Percentiles rank a stretch among this genome's conserved stretches.
Conservation (phyloP, 2,329 filamentous ascomycete genomes). For the Scleromitrula shiraiana region DNA sequence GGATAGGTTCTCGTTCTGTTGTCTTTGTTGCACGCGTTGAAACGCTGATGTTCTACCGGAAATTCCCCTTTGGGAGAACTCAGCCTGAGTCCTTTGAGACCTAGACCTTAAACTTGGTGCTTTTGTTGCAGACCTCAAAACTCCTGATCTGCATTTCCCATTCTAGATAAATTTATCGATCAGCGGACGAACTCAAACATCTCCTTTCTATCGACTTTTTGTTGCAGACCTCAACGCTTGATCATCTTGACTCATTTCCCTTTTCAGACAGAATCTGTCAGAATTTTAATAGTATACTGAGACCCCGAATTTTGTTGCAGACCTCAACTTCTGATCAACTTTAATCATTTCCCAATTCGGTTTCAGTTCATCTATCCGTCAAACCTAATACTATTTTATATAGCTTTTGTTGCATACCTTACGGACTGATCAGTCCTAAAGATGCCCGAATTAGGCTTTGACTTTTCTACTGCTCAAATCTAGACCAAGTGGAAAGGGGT, state of each 20-base stretch:
- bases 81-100: too few species aligned
- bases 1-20: neutral
- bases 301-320: too few species aligned
- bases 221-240: neutral
- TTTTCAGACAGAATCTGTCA: too few species aligned
- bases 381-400: too few species aligned
- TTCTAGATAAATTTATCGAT: neutral
- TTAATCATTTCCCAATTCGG: neutral
- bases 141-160: neutral
- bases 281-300: too few species aligned
- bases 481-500: neutral
- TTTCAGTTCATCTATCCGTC: neutral
- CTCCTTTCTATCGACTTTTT: neutral
- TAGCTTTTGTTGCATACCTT: constrained; percentile 3
- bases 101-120: neutral
- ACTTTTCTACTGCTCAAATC: neutral
- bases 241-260: neutral
- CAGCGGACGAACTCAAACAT: neutral
- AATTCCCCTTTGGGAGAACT: constrained; percentile 5
- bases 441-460: too few species aligned
- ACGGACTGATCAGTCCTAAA: constrained; percentile 4
- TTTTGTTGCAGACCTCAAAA: constrained; percentile 9
- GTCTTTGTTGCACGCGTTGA: neutral
- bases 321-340: neutral
- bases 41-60: constrained; percentile 1